Evolutionary conservation across 176 grass and related monocot genomes (phyloP), one percentile per base, ranked within the genome.

Genomic region (Rhynchospora breviuscula): DNA sequence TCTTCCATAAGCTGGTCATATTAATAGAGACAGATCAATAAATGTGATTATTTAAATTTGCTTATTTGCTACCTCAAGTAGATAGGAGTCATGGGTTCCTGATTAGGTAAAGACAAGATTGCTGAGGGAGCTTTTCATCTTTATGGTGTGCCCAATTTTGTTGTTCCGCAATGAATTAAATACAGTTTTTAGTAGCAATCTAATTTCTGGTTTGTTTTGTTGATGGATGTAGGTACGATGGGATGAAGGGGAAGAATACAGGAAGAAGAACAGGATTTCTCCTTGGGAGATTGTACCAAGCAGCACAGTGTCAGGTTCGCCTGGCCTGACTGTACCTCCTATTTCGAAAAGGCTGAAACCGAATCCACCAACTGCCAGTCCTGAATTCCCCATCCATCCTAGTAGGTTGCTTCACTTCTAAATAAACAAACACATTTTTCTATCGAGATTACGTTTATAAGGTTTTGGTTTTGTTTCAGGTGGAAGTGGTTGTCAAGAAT

Each of bases 201-300:
- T 56, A 57, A 61, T 35, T 60, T 86, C 56, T 49, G 75, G 21
- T 77, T 88, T 81, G 33, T 69, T 65, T 33, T 9, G 67, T 33
- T 88, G 45, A 40, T 40, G 54, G 88, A 86, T 84, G 44, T 57
- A 98, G 95, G 95, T 98, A 25, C 94, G 79, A 78, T 98, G 95
- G 92, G 95, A 98, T 35, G 92, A 88, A 79, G 89, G 89, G 66
- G 86, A 83, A 57, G 89, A 91, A 81, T 74, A 59, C 48, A 81
- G 23, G 80, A 80, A 69, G 15, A 85, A 78, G 49, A 90, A 85
- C 89, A 86, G 89, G 78, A 85, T 98, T 22, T 98, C 95, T 72
- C 95, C 95, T 89, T 98, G 95, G 95, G 95, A 98, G 89, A 84
- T 98, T 87, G 92, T 94, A 81, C 73, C 88, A 79, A 91, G 54